Conservation (phyloP, 331 rosid genomes). For the Quercus lobata region DNA sequence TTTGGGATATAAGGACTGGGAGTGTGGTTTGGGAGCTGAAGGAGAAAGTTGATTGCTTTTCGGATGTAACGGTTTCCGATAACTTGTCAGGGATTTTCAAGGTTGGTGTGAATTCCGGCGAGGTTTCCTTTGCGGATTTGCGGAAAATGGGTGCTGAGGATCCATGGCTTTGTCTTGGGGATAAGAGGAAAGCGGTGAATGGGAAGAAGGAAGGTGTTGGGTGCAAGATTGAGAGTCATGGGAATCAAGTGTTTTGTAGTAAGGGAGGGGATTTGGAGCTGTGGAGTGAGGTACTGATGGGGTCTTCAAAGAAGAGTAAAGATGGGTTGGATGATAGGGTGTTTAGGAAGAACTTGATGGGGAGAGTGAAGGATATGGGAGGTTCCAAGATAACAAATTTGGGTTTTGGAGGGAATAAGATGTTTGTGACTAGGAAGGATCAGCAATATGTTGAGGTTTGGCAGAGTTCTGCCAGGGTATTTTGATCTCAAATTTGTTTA, state of each 20-base stretch:
- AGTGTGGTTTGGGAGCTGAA: slow-evolving; percentile 59
- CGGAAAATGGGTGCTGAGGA: slow-evolving; percentile 46
- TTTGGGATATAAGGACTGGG: slow-evolving; percentile 86
- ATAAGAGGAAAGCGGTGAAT: slow-evolving; percentile 36
- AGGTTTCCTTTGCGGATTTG: slow-evolving; percentile 58
- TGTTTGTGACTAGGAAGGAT: slow-evolving; percentile 80
- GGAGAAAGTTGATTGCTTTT: slow-evolving; percentile 78
- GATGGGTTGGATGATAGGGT: slow-evolving; percentile 37
- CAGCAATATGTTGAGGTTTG: slow-evolving; percentile 87
- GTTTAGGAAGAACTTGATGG: slow-evolving; percentile 83
- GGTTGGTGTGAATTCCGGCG: slow-evolving; percentile 81
- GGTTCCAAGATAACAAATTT: slow-evolving; percentile 56
- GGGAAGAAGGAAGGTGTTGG: slow-evolving; percentile 88
- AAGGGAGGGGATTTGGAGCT: slow-evolving; percentile 72
- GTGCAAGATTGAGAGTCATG: slow-evolving; percentile 71
- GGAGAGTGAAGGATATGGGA: slow-evolving; percentile 71
- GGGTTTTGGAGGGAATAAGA: slow-evolving; percentile 82
- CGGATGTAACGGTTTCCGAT: slow-evolving; percentile 75
- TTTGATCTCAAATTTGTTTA: slow-evolving; percentile 24
- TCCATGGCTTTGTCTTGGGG: slow-evolving; percentile 78
- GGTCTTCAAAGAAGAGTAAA: slow-evolving; percentile 12
- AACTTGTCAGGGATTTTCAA: slow-evolving; percentile 56
- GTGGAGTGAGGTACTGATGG: slow-evolving; percentile 79
- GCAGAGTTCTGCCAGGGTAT: slow-evolving; percentile 68
- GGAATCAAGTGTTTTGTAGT: slow-evolving; percentile 76